A percentile compares a stretch with the other conserved stretches of the same genome.
These are phyloP conservation scores for Grosmannia serpens DNA, from an alignment of 2,329 filamentous ascomycete genomes.

Conservation along the genomic window DNA sequence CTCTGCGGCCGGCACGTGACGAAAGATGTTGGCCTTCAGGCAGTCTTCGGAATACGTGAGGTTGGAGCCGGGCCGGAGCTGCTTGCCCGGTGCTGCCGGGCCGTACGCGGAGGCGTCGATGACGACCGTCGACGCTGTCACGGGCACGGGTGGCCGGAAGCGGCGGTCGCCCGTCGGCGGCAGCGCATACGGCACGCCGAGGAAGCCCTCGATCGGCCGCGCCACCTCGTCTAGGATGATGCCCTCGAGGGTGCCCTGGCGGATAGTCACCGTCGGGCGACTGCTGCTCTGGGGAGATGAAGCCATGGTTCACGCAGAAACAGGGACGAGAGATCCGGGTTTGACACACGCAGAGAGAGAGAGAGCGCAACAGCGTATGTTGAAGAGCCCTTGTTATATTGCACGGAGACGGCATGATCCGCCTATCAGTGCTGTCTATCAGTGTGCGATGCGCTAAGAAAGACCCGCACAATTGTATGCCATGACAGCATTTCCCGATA, in stretches of 20 bases:
- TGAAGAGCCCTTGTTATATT: not conserved
- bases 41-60: constrained; percentile 37
- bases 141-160: constrained; percentile 7
- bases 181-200: constrained; percentile 45
- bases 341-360: not conserved
- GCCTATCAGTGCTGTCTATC: not conserved
- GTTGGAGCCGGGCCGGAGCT: not conserved
- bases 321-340: not conserved
- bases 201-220: constrained; percentile 20
- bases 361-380: not conserved
- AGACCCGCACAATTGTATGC: not conserved
- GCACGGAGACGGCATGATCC: not conserved
- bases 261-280: not conserved
- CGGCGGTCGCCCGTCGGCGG: constrained; percentile 25
- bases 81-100: constrained; percentile 10
- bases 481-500: not conserved
- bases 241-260: constrained; percentile 1
- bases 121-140: constrained; percentile 25
- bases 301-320: not conserved
- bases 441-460: not conserved
- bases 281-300: not conserved
- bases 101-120: constrained; percentile 31
- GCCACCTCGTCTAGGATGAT: constrained; percentile 24
- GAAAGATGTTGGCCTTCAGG: constrained; percentile 48
- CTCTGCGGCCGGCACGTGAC: constrained; percentile 26